phyloP scores from a whole-genome alignment of 2,329 filamentous ascomycete genomes.

The Talaromyces amestolkiae region DNA sequence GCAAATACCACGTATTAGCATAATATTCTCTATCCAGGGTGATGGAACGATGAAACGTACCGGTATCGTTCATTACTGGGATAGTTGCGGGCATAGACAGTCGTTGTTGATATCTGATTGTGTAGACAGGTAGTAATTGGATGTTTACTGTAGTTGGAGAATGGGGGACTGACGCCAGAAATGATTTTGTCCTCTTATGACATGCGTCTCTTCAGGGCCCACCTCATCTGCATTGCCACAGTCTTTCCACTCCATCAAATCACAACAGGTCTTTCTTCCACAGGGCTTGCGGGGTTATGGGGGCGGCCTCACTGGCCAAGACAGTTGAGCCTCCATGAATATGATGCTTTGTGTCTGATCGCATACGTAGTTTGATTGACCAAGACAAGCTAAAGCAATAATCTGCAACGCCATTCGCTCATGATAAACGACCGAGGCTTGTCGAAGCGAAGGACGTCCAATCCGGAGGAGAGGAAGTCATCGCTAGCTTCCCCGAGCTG shows the following conservation, averaged over 20 bases:
- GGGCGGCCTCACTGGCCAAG: constrained; percentile 6
- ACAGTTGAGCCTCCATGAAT: constrained; percentile 1
- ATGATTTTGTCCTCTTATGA: background rate
- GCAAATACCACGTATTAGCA: background rate
- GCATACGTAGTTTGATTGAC: background rate
- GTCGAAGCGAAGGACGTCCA: constrained; percentile 5
- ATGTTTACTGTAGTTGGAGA: background rate
- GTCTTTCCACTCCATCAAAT: background rate
- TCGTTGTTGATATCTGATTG: background rate
- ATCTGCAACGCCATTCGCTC: background rate
- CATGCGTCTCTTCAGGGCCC: constrained; percentile 1
- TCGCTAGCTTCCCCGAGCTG: constrained; percentile 10
- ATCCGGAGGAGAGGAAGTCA: constrained; percentile 3
- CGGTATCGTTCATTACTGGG: constrained; percentile 3
- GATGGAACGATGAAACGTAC: background rate
- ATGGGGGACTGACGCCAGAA: background rate
- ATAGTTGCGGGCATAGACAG: constrained; percentile 2
- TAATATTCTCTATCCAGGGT: background rate
- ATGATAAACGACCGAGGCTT: background rate
- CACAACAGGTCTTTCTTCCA: background rate
- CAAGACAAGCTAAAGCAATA: background rate
- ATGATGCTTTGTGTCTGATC: background rate
- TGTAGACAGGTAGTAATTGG: background rate
- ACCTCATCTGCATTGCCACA: constrained; percentile 13
- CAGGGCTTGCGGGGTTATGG: constrained; percentile 10